A percentile compares a stretch with the other conserved stretches of the same genome.
Evolutionary conservation across 148 eudicot species (phyloP).

Genomic region (Talinum fruticosum): DNA sequence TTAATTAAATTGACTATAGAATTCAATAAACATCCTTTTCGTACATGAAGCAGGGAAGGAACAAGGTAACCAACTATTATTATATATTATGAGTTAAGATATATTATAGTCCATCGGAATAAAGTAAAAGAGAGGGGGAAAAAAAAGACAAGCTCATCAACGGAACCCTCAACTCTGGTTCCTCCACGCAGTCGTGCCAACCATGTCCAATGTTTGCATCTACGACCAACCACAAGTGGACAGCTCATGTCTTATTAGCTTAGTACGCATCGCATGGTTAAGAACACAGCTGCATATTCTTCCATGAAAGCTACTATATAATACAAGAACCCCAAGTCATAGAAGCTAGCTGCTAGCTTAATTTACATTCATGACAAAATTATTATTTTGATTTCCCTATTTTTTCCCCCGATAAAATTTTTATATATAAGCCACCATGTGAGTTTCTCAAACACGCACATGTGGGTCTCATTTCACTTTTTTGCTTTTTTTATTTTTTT

Average conservation of each 20-base stretch:
- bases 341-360: constrained; percentile 22
- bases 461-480: constrained; percentile 22
- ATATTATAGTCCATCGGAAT: constrained; percentile 13
- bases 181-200: constrained; percentile 44
- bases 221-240: constrained; percentile 37
- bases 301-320: constrained; percentile 35
- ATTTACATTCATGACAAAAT: constrained; percentile 12
- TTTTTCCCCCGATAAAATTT: neutral
- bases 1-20: constrained; percentile 16
- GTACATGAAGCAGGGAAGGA: neutral
- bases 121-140: neutral
- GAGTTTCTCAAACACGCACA: constrained; percentile 44
- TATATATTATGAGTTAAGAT: constrained; percentile 16
- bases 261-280: constrained; percentile 35
- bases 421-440: constrained; percentile 36
- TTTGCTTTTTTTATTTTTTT: constrained; percentile 9
- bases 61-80: constrained; percentile 16
- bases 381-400: constrained; percentile 10
- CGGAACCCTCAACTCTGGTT: constrained; percentile 13
- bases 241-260: constrained; percentile 40
- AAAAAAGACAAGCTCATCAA: constrained; percentile 1
- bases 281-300: constrained; percentile 40
- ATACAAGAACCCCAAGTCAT: constrained; percentile 30
- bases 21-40: constrained; percentile 28
- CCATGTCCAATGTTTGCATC: constrained; percentile 43